Conservation (phyloP, 2,329 filamentous ascomycete genomes). For the Fusarium proliferatum region DNA sequence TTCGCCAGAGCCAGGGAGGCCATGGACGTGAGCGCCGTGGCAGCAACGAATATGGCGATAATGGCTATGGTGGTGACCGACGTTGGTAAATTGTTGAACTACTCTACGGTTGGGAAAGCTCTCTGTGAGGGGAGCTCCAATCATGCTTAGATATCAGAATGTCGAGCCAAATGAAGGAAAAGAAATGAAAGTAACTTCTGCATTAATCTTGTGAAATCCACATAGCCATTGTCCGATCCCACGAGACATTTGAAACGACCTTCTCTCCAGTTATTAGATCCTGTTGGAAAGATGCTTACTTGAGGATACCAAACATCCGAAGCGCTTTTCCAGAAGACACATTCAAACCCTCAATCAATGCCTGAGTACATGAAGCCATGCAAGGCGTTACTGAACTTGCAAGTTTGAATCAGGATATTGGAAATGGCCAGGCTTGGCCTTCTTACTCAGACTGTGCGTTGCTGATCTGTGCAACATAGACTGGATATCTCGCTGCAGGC, state of each 20-base stretch:
- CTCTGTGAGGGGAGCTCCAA: background rate
- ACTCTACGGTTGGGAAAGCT: background rate
- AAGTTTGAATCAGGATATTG: background rate
- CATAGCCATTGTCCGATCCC: background rate
- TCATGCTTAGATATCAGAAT: slow-evolving; percentile 3
- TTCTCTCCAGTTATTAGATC: background rate
- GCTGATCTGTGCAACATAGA: background rate
- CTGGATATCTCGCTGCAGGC: background rate
- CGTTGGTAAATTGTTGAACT: slow-evolving; percentile 36
- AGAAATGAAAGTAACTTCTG: background rate
- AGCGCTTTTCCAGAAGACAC: background rate
- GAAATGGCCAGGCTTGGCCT: background rate
- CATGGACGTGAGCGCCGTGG: slow-evolving; percentile 27
- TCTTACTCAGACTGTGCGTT: background rate
- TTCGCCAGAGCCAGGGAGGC: slow-evolving; percentile 36
- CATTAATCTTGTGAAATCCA: background rate
- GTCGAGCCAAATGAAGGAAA: slow-evolving; percentile 5
- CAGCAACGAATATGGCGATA: slow-evolving; percentile 27
- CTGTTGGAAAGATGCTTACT: background rate
- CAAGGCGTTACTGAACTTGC: background rate
- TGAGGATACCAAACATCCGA: background rate
- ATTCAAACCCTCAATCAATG: background rate
- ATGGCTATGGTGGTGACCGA: slow-evolving; percentile 41
- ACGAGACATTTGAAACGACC: background rate
- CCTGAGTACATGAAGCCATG: background rate